Percentiles rank a stretch among this genome's conserved stretches.
These are phyloP conservation scores for Candida qinlingensis DNA, from an alignment of 805 yeast species.

Conservation along the genomic window DNA sequence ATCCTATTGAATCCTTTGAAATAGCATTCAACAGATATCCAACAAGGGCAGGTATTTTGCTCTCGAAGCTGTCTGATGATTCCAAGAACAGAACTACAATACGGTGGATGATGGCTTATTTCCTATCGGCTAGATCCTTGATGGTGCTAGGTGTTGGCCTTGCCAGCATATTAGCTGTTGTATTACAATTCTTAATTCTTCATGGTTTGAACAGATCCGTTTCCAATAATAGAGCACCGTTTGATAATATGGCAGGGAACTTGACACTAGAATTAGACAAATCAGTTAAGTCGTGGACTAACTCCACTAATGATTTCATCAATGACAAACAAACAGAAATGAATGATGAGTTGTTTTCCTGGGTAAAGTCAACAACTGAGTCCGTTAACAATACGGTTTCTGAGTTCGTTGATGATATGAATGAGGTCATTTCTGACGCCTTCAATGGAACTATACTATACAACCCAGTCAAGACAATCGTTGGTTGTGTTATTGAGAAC, in stretches of 20 bases:
- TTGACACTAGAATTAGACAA: constrained; percentile 22
- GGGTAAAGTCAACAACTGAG: constrained; percentile 52
- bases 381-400: constrained; percentile 57
- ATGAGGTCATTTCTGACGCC: constrained; percentile 47
- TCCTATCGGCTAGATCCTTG: constrained; percentile 48
- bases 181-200: constrained; percentile 50
- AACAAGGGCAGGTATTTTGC: constrained; percentile 15
- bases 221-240: constrained; percentile 10
- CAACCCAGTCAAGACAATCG: constrained; percentile 56
- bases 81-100: constrained; percentile 19
- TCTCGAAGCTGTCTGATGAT: constrained; percentile 6
- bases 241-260: constrained; percentile 10
- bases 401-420: constrained; percentile 52
- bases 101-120: constrained; percentile 36
- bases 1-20: constrained; percentile 22
- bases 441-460: constrained; percentile 69
- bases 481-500: constrained; percentile 74
- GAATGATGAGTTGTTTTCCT: constrained; percentile 63
- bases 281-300: constrained; percentile 44
- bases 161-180: constrained; percentile 48
- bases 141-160: constrained; percentile 48
- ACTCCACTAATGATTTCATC: constrained; percentile 51
- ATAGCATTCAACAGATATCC: constrained; percentile 21
- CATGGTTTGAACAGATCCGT: constrained; percentile 20
- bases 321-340: constrained; percentile 41